These are phyloP conservation scores for Didymella pinodella DNA, from an alignment of 2,329 filamentous ascomycete genomes.

Conservation along the genomic window DNA sequence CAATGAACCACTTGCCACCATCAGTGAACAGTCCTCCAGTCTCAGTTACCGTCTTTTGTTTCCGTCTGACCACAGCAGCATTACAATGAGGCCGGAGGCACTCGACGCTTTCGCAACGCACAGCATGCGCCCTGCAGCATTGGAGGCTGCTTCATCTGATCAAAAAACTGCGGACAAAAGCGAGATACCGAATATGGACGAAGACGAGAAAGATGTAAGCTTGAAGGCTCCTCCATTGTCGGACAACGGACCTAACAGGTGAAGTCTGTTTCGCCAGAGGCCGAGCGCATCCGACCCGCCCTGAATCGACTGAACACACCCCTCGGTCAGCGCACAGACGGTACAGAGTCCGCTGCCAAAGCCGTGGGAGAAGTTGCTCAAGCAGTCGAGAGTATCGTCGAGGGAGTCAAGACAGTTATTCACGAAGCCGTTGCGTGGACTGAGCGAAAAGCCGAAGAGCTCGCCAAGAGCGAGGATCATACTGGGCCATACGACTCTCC, in stretches of 20 bases:
- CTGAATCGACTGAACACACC: constrained; percentile 6
- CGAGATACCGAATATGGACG: background rate
- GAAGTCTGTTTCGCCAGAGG: background rate
- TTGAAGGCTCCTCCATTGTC: background rate
- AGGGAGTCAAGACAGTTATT: constrained; percentile 32
- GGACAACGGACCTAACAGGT: background rate
- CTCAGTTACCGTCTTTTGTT: no score
- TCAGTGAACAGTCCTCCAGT: background rate
- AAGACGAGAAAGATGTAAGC: constrained; percentile 15
- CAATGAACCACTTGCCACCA: background rate
- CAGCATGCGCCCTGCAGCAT: constrained; percentile 29
- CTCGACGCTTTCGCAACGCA: constrained; percentile 28
- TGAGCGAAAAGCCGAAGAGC: constrained; percentile 36
- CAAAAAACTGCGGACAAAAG: background rate
- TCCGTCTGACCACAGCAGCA: background rate
- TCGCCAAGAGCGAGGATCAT: constrained; percentile 32
- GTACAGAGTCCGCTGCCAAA: constrained; percentile 26
- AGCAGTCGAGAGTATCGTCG: constrained; percentile 23
- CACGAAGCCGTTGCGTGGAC: constrained; percentile 37
- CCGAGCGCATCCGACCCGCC: background rate
- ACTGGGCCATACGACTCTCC: constrained; percentile 45
- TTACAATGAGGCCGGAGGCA: constrained; percentile 28
- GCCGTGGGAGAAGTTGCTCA: constrained; percentile 28
- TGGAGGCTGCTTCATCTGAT: constrained; percentile 24
- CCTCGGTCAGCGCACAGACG: constrained; percentile 20